These are phyloP conservation scores for Lachnellula occidentalis DNA, from an alignment of 2,329 filamentous ascomycete species.

Conservation along the genomic window DNA sequence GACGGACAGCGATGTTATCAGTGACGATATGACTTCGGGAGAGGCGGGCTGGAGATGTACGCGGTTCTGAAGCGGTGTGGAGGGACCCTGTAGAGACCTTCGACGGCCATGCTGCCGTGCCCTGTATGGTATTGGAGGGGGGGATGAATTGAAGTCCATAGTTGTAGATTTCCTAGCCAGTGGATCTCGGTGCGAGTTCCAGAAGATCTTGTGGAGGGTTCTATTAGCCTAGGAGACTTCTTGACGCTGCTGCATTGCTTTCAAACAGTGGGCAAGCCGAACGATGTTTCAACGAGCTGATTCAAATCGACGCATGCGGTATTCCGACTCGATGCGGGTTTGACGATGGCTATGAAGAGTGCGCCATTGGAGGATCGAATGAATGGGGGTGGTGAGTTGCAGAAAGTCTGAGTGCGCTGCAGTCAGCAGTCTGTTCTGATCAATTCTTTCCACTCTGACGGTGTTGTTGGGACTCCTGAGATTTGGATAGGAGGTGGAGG, in stretches of 20 bases:
- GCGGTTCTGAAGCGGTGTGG: slow-evolving; percentile 25
- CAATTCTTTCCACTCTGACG: background rate
- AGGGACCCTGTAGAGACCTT: slow-evolving; percentile 27
- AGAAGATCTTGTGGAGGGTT: slow-evolving; percentile 5
- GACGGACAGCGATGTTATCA: slow-evolving; percentile 65
- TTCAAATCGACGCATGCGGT: slow-evolving; percentile 10
- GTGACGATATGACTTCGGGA: slow-evolving; percentile 65
- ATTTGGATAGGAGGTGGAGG: no score
- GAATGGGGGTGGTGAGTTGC: slow-evolving; percentile 4
- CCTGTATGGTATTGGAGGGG: slow-evolving; percentile 26
- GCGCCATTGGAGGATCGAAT: slow-evolving; percentile 21
- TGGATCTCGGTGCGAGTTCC: slow-evolving; percentile 12
- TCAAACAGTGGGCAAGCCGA: slow-evolving; percentile 16
- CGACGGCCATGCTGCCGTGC: slow-evolving; percentile 26
- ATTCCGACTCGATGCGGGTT: slow-evolving; percentile 14
- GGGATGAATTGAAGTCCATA: slow-evolving; percentile 24
- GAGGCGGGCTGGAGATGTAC: slow-evolving; percentile 31
- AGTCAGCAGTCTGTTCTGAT: background rate
- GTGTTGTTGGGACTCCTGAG: background rate
- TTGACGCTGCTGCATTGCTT: slow-evolving; percentile 24
- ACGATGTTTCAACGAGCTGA: slow-evolving; percentile 20
- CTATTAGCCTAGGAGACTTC: slow-evolving; percentile 12
- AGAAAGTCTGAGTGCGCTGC: background rate
- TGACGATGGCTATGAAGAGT: slow-evolving; percentile 17
- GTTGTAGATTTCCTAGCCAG: slow-evolving; percentile 14